Conservation (phyloP, 2,329 filamentous ascomycete genomes). For the Aspergillus sojae region DNA sequence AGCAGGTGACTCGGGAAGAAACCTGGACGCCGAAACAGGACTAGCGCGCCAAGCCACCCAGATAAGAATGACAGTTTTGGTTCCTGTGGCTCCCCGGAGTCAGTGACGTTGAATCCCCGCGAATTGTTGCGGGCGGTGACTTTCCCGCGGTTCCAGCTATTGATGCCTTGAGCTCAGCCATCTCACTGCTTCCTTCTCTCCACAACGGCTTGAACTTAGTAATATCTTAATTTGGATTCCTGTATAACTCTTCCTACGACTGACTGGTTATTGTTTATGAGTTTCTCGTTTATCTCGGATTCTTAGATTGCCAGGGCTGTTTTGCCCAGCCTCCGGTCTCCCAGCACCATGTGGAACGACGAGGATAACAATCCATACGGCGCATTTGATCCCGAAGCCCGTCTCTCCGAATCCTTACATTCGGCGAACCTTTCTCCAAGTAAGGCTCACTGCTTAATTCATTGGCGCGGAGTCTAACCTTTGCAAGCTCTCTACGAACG, state of each 20-base stretch:
- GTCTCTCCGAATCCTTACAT: constrained; percentile 69
- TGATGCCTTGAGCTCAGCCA: constrained; percentile 1
- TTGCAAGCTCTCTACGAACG: constrained; percentile 59
- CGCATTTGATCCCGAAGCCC: constrained; percentile 86
- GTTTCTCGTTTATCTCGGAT: background rate
- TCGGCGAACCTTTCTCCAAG: constrained; percentile 52
- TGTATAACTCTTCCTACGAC: background rate
- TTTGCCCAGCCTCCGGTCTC: constrained; percentile 16
- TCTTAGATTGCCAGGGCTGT: constrained; percentile 18
- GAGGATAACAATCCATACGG: constrained; percentile 98
- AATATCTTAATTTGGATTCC: background rate
- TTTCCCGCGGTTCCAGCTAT: background rate
- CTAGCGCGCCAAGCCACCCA: background rate
- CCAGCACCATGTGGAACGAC: constrained; percentile 87
- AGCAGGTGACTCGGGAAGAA: background rate
- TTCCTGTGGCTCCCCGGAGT: background rate
- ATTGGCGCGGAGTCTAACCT: constrained; percentile 16
- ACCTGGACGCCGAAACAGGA: background rate
- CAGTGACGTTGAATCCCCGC: constrained; percentile 6
- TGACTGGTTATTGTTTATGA: background rate
- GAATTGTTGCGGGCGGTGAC: constrained; percentile 1
- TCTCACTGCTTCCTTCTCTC: background rate
- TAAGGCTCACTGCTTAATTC: constrained; percentile 47
- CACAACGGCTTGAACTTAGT: background rate
- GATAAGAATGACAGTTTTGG: background rate